These are phyloP conservation scores for Pogostemon cablin DNA, from an alignment of 257 asterid genomes.

Conservation along the genomic window DNA sequence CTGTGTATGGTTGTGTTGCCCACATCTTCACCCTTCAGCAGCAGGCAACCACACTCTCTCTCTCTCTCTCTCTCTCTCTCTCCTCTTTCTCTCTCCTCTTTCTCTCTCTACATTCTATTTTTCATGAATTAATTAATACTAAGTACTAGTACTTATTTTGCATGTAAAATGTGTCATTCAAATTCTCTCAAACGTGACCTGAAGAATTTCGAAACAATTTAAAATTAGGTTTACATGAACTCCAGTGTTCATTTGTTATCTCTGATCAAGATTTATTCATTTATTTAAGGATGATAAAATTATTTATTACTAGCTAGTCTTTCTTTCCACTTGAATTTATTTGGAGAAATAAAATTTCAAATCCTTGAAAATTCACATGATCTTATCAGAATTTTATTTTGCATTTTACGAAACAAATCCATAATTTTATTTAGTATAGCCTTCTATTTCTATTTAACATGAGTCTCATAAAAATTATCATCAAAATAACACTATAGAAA, in stretches of 20 bases:
- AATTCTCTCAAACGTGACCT: not conserved
- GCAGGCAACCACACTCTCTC: constrained; percentile 41
- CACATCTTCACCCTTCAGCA: constrained; percentile 69
- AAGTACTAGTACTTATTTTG: not conserved
- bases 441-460: no score
- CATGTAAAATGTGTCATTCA: not conserved
- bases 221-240: not conserved
- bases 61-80: not conserved
- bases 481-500: no score
- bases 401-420: not conserved
- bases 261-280: no score
- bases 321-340: not conserved
- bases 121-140: no score
- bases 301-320: no score
- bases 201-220: not conserved
- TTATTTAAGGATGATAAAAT: no score
- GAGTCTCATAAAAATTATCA: no score
- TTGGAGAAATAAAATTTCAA: not conserved
- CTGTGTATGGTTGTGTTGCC: constrained; percentile 70
- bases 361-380: not conserved
- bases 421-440: no score
- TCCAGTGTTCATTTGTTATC: no score
- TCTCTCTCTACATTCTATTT: no score
- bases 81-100: not conserved
- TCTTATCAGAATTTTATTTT: not conserved